These are phyloP conservation scores for Lactarius akahatsu DNA, from an alignment of 768 basidiomycete genomes.

Conservation along the genomic window DNA sequence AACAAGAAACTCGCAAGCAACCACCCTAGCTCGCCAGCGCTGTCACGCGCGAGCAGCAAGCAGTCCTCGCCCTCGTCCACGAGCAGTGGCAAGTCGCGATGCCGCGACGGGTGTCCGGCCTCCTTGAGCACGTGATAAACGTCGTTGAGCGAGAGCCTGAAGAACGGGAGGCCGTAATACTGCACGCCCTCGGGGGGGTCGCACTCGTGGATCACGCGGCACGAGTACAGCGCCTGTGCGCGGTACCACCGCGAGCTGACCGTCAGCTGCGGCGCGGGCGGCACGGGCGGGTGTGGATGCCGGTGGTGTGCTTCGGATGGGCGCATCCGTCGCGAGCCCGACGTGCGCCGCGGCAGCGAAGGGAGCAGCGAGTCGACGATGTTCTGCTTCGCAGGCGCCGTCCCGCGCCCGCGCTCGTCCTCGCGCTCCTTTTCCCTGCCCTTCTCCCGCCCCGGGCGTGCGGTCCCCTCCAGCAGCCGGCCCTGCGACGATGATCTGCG, in stretches of 20 bases:
- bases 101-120: conserved; percentile 74
- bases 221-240: conserved; percentile 54
- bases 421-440: conserved; percentile 19
- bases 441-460: conserved; percentile 23
- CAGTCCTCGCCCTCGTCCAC: conserved; percentile 80
- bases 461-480: conserved; percentile 29
- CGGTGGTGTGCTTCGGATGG: conserved; percentile 23
- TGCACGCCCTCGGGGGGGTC: conserved; percentile 59
- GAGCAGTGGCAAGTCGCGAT: conserved; percentile 69
- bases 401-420: background rate
- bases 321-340: conserved; percentile 14
- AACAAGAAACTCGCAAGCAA: conserved; percentile 78
- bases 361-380: conserved; percentile 16
- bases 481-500: conserved; percentile 35
- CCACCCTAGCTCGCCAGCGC: conserved; percentile 64
- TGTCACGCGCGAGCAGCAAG: conserved; percentile 67
- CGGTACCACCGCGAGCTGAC: conserved; percentile 27
- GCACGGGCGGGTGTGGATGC: conserved; percentile 29
- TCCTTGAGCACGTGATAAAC: conserved; percentile 69
- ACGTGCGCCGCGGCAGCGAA: conserved; percentile 15
- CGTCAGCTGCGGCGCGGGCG: conserved; percentile 23
- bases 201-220: conserved; percentile 68
- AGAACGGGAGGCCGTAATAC: conserved; percentile 77
- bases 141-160: conserved; percentile 61
- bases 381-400: background rate